Evolutionary conservation across 2,329 filamentous ascomycete genomes (phyloP).

Genomic region (Colletotrichum sp.): DNA sequence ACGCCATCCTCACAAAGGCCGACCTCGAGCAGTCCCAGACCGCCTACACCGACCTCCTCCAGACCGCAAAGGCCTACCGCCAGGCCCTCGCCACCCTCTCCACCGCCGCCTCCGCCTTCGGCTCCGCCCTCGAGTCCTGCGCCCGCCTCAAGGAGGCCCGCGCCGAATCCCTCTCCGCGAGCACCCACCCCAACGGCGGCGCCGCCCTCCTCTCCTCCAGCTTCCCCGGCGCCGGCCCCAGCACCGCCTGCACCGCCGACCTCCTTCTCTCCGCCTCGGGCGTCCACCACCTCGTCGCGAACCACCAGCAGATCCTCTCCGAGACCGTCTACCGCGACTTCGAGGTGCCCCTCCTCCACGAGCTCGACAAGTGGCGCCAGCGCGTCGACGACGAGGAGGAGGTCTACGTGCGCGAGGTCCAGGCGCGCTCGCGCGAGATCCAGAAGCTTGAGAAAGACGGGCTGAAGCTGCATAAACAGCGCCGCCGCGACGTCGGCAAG

Average conservation of each 20-base stretch:
- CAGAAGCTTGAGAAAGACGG: conserved; percentile 69
- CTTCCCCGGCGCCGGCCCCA: conserved; percentile 45
- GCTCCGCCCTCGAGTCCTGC: conserved; percentile 69
- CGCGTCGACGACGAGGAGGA: conserved; percentile 70
- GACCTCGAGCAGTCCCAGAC: conserved; percentile 68
- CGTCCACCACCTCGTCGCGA: conserved; percentile 70
- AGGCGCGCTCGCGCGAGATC: conserved; percentile 64
- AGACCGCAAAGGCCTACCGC: conserved; percentile 68
- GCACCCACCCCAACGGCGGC: conserved; percentile 31
- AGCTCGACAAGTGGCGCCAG: conserved; percentile 68
- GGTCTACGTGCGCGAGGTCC: conserved; percentile 60
- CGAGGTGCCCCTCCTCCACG: conserved; percentile 72
- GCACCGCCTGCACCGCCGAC: conserved; percentile 65
- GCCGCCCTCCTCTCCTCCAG: conserved; percentile 42
- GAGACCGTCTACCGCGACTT: conserved; percentile 73
- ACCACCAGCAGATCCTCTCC: conserved; percentile 73
- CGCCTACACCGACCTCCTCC: conserved; percentile 66
- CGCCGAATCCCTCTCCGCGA: conserved; percentile 54
- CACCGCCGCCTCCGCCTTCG: conserved; percentile 66
- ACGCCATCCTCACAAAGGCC: conserved; percentile 65
- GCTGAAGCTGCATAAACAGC: conserved; percentile 64
- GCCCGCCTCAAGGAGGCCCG: conserved; percentile 72
- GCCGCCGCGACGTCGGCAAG: conserved; percentile 63
- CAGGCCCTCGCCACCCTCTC: conserved; percentile 66
- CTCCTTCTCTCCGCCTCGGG: conserved; percentile 66